A percentile compares a stretch with the other conserved stretches of the same genome.
Evolutionary conservation across 441 rosid genomes (phyloP).

Genomic region (Daphne laureola): DNA sequence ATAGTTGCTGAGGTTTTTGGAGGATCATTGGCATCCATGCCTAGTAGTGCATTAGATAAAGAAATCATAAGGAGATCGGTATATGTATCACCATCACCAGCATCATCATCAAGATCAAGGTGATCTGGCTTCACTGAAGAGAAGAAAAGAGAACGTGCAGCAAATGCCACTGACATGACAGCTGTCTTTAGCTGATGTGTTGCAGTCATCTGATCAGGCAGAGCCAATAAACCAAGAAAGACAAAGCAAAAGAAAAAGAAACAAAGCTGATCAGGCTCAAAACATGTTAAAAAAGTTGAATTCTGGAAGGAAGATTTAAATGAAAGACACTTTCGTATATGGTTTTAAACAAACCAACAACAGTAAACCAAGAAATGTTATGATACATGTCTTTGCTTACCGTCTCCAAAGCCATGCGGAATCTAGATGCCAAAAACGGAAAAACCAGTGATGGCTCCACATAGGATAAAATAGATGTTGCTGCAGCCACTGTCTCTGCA

Average conservation of each 20-base stretch:
- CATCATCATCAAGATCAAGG: conserved; percentile 43
- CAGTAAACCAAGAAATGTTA: not conserved
- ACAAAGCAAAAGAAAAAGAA: conserved; percentile 2
- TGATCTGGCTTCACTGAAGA: conserved; percentile 42
- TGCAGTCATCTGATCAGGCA: conserved; percentile 96
- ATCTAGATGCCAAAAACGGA: conserved; percentile 90
- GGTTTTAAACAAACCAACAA: not conserved
- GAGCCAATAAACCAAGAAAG: conserved; percentile 22
- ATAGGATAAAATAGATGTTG: conserved; percentile 89
- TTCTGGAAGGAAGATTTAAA: no score
- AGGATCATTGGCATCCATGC: conserved; percentile 99
- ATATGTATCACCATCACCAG: conserved; percentile 38
- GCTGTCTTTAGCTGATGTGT: conserved; percentile 99
- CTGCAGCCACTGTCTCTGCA: conserved; percentile 97
- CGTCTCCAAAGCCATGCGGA: conserved; percentile 98
- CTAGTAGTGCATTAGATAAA: conserved; percentile 91
- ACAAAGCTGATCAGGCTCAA: not conserved
- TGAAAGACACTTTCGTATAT: no score
- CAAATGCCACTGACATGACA: conserved; percentile 94
- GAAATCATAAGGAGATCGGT: conserved; percentile 76
- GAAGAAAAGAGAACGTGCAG: conserved; percentile 87
- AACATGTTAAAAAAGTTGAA: no score
- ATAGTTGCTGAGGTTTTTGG: conserved; percentile 97
- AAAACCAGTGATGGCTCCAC: conserved; percentile 96
- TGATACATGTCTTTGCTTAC: conserved; percentile 49